These are phyloP conservation scores for Fusarium albosuccineum DNA, from an alignment of 2,329 filamentous ascomycete species.

Conservation along the genomic window DNA sequence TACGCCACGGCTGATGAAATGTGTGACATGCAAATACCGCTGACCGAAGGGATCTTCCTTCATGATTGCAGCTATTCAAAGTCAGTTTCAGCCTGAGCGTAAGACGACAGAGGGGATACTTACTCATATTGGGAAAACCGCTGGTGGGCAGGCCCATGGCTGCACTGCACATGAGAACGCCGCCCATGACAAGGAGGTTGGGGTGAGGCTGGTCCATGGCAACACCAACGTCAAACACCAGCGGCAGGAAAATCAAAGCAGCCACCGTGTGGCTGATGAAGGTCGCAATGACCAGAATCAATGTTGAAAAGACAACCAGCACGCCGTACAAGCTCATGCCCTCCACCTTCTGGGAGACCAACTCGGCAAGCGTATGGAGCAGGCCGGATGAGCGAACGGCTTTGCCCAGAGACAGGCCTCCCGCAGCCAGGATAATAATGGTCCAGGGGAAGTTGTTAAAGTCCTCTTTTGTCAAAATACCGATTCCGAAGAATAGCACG, in stretches of 20 bases:
- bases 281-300: conserved; percentile 94
- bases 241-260: conserved; percentile 91
- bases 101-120: conserved; percentile 57
- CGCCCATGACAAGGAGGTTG: conserved; percentile 94
- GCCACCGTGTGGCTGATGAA: conserved; percentile 99
- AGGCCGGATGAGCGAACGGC: conserved; percentile 94
- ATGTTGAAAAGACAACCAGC: conserved; percentile 82
- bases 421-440: conserved; percentile 97
- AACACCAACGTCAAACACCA: conserved; percentile 87
- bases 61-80: conserved; percentile 87
- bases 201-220: conserved; percentile 91
- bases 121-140: conserved; percentile 99
- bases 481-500: conserved; percentile 95
- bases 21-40: conserved; percentile 89
- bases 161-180: conserved; percentile 96
- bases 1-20: conserved; percentile 95
- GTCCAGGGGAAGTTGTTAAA: conserved; percentile 99
- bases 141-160: conserved; percentile 95
- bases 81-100: conserved; percentile 37
- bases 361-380: conserved; percentile 84
- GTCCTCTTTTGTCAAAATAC: conserved; percentile 97
- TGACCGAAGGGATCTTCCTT: conserved; percentile 97
- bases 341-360: conserved; percentile 80
- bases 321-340: conserved; percentile 88
- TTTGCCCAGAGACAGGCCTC: conserved; percentile 91